Evolutionary conservation across 176 grass and related monocot genomes (phyloP), one percentile per base, ranked within the genome.

Genomic region (Musa itinerans): DNA sequence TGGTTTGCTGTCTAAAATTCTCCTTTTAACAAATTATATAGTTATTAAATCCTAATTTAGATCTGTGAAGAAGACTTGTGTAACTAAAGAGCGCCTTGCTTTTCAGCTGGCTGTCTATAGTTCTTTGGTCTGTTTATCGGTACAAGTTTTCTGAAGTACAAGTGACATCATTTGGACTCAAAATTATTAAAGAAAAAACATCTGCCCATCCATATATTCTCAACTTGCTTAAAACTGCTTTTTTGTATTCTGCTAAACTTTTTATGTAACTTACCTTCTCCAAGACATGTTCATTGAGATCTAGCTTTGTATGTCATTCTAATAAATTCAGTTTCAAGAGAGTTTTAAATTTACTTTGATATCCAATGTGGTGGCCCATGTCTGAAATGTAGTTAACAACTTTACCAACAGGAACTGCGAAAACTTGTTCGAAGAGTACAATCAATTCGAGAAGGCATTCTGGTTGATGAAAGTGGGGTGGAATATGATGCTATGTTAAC

Each of bases 391-490:
- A 17, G 2, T 10, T 74, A 55, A 55, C 13, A 74, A 73, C 25
- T 1, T 1, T 15, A 55, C 27, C 21, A 11, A 64, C 79, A 97
- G 93, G 90, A 97, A 82, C 56, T 97, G 67, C 69, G 88, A 25
- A 89, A 88, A 74, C 93, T 97, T 51, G 90, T 93, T 64, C 82
- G 81, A 73, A 89, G 84, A 76, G 83, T 86, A 17, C 93, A 97
- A 19, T 80, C 72, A 77, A 59, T 80, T 25, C 69, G 90, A 86
- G 88, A 85, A 85, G 85, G 75, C 72, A 63, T 27, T 19, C 61
- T 27, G 71, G 77, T 65, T 73, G 78, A 82, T 72, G 71, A 68
- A 76, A 74, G 62, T 20, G 72, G 20, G 25, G 74, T 74, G 71
- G 76, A 69, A 78, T 67, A 73, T 66, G 74, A 86, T 26, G 69